Evolutionary conservation across 2,329 filamentous ascomycete genomes (phyloP).

Genomic region (Neurospora sp.): DNA sequence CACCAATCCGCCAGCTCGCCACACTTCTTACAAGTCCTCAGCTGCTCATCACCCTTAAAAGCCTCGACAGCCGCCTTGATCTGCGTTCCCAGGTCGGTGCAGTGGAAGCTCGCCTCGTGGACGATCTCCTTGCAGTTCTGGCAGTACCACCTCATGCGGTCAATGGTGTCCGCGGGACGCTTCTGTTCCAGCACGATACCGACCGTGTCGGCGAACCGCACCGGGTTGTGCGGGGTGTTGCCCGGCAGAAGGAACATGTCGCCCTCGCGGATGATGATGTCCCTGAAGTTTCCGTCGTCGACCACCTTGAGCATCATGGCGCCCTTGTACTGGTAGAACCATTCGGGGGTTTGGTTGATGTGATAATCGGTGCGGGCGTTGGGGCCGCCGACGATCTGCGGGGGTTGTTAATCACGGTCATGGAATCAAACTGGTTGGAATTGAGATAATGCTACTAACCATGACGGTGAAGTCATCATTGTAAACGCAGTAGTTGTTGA

Average conservation of each 20-base stretch:
- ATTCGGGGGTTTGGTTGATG: slow-evolving; percentile 92
- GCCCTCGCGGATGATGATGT: slow-evolving; percentile 84
- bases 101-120: slow-evolving; percentile 80
- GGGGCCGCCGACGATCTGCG: slow-evolving; percentile 67
- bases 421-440: not conserved
- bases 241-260: slow-evolving; percentile 87
- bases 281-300: slow-evolving; percentile 61
- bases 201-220: slow-evolving; percentile 88
- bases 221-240: slow-evolving; percentile 95
- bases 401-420: not conserved
- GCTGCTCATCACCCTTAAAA: slow-evolving; percentile 59
- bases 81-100: slow-evolving; percentile 84
- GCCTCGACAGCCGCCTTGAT: slow-evolving; percentile 83
- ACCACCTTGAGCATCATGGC: slow-evolving; percentile 91
- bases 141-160: slow-evolving; percentile 90
- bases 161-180: slow-evolving; percentile 58
- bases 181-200: slow-evolving; percentile 86
- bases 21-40: slow-evolving; percentile 68
- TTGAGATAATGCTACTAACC: slow-evolving; percentile 32
- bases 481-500: slow-evolving; percentile 98
- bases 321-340: slow-evolving; percentile 95
- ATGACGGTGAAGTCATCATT: slow-evolving; percentile 75
- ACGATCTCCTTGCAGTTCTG: slow-evolving; percentile 59
- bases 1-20: slow-evolving; percentile 65
- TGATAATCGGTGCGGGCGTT: slow-evolving; percentile 97